A percentile compares a stretch with the other conserved stretches of the same genome.
These are phyloP conservation scores for Fusarium ramigenum DNA, from an alignment of 2,329 filamentous ascomycete genomes.

Conservation along the genomic window DNA sequence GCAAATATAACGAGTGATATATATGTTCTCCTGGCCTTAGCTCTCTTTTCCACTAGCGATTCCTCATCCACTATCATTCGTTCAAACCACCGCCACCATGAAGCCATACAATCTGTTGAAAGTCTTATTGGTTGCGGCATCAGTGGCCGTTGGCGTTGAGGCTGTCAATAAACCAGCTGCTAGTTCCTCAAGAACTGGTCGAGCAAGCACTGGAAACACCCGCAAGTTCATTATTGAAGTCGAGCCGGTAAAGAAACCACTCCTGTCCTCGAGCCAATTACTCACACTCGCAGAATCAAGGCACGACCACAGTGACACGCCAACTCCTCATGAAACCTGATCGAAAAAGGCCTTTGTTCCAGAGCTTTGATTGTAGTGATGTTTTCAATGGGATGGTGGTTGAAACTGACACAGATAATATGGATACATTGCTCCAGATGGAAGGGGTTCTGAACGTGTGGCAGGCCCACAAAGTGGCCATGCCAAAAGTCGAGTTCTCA, in stretches of 20 bases:
- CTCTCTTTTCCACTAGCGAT: not conserved
- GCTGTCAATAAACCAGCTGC: not conserved
- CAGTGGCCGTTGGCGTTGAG: conserved; percentile 9
- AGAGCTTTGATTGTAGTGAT: conserved; percentile 48
- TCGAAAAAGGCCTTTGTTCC: conserved; percentile 32
- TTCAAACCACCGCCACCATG: conserved; percentile 16
- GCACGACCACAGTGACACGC: conserved; percentile 29
- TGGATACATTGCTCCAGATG: conserved; percentile 46
- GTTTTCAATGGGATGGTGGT: conserved; percentile 50
- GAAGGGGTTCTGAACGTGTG: conserved; percentile 51
- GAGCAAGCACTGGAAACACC: conserved; percentile 12
- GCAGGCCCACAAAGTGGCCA: conserved; percentile 45
- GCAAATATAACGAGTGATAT: not conserved
- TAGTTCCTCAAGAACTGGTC: not conserved
- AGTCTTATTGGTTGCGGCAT: conserved; percentile 15
- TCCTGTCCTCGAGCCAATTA: not conserved
- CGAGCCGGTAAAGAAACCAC: conserved; percentile 32
- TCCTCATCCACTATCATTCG: not conserved
- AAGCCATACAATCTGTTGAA: conserved; percentile 26
- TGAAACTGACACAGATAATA: conserved; percentile 46
- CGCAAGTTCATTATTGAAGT: conserved; percentile 43
- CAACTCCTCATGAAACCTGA: conserved; percentile 34
- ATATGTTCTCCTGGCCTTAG: conserved; percentile 2
- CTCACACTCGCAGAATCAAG: conserved; percentile 31
- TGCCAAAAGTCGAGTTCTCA: conserved; percentile 25